A percentile compares a stretch with the other conserved stretches of the same genome.
phyloP scores from a whole-genome alignment of 805 yeast genomes.

The Metschnikowia kofuensis region DNA sequence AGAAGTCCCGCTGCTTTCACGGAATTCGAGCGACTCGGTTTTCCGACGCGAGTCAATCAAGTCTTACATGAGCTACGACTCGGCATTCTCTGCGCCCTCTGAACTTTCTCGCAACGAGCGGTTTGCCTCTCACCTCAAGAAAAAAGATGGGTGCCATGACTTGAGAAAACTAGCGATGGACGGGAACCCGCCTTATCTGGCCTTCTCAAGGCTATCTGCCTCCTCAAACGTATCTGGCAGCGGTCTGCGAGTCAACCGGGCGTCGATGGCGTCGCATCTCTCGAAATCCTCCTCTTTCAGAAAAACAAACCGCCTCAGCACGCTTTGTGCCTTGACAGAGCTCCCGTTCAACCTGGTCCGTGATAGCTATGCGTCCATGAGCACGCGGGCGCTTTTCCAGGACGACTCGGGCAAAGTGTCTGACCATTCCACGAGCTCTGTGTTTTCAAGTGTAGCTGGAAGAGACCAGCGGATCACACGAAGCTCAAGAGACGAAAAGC shows the following conservation, averaged over 20 bases:
- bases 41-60: constrained; percentile 39
- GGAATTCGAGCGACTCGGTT: constrained; percentile 32
- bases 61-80: constrained; percentile 61
- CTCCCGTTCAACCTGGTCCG: constrained; percentile 30
- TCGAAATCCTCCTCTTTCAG: constrained; percentile 25
- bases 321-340: constrained; percentile 39
- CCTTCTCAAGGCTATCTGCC: constrained; percentile 3
- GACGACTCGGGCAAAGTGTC: constrained; percentile 25
- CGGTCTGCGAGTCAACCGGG: background rate
- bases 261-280: constrained; percentile 11
- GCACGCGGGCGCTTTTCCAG: constrained; percentile 2
- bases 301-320: constrained; percentile 35
- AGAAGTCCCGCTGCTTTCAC: constrained; percentile 23
- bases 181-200: background rate
- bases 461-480: constrained; percentile 1
- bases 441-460: constrained; percentile 25
- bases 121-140: constrained; percentile 32
- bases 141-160: constrained; percentile 50
- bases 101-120: constrained; percentile 8
- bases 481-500: background rate
- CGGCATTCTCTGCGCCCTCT: constrained; percentile 41
- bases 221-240: constrained; percentile 8
- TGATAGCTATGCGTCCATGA: constrained; percentile 10
- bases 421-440: constrained; percentile 30
- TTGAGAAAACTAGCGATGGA: constrained; percentile 32